Evolutionary conservation across 345 rosid genomes (phyloP), one percentile per base, ranked within the genome.

Genomic region (Syzygium aqueum): DNA sequence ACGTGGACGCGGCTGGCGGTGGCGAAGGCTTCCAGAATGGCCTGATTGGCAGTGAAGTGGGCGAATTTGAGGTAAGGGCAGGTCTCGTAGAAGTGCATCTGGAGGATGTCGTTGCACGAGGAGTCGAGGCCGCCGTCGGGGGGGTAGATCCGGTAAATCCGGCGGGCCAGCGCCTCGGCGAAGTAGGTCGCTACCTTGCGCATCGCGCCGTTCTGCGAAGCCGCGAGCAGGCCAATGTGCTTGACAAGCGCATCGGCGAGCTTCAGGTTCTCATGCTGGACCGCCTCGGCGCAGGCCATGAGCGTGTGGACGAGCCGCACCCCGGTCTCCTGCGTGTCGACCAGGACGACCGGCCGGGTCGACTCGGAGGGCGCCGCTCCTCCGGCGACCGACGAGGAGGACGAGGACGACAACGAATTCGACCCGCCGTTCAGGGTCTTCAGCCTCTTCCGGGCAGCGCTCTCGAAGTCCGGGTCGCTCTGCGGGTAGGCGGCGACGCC

Each of bases 11-110:
- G 89, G 52, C 88, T 90, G 8, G 92, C 92, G 33, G 91, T 89
- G 5, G 89, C 93, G 53, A 96, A 95, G 22, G 96, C 95, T 86
- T 96, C 97, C 11, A 95, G 97, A 25, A 97, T 95, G 17, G 98
- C 98, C 88, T 97, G 99, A 63, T 97, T 97, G 51, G 99, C 98
- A 0, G 99, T 97, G 91, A 97, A 97, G 85, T 96, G 98, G 33
- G 99, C 98, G 89, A 97, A 97, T 87, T 97, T 97, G 23, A 97
- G 95, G 87, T 97, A 97, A 0, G 98, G 98, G 84, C 99, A 97
- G 52, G 94, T 89, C 91, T 97, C 99, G 50, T 97, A 97, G 93
- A 96, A 97, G 90, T 96, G 97, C 92, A 92, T 91, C 94, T 95
- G 92, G 54, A 97, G 94, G 53, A 92, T 90, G 61, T 95, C 95